Base-by-base conservation (phyloP, 495 filamentous ascomycete genomes). In the Lasiosphaeris hirsuta region DNA sequence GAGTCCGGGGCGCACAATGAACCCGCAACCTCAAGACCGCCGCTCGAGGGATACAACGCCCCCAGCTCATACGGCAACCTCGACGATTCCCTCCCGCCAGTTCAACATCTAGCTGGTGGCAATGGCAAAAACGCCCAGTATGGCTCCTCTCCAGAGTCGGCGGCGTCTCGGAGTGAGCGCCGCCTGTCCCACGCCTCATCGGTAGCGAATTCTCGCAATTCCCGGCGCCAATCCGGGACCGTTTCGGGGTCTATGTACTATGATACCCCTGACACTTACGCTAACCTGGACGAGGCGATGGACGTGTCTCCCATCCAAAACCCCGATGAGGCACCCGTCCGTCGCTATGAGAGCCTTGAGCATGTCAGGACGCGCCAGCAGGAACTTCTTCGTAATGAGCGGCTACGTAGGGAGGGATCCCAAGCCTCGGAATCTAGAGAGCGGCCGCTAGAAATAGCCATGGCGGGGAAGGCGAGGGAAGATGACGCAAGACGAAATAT, bases 271-370 rank as follows among this genome's bases (percentile, higher is more conserved):
- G 72, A 77, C 51, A 66, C 65, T 7, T 82, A 82, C 61, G 69
- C 58, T 14, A 76, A 80, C 58, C 65, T 83, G 17, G 72, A 75
- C 51, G 81, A 82, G 60, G 57, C 77, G n/a, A 65, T 66, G 11
- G 67, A 59, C 8, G 67, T 74, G 38, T 70, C 76, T 35, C 77
- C 77, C 14, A 67, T 81, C 8, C 72, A 77, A 46, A 78, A 75
- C 51, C 73, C 71, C 9, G 63, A 73, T 39, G 72, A 79, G 57
- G 64, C 71, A 30, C 54, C 65, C 10, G 50, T 67, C 11, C 62
- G 60, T 51, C 56, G 43, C 10, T 67, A 68, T 50, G 50, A 50
- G 14, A 65, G 54, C 44, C 63, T 75, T 2, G 73, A 75, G 19
- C 58, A 66, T 3, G 49, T 54, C 34, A 51, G 72, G 19, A 58